A percentile compares a stretch with the other conserved stretches of the same genome.
These are phyloP conservation scores for Gossypium turneri DNA, from an alignment of 345 rosid genomes.

Conservation along the genomic window DNA sequence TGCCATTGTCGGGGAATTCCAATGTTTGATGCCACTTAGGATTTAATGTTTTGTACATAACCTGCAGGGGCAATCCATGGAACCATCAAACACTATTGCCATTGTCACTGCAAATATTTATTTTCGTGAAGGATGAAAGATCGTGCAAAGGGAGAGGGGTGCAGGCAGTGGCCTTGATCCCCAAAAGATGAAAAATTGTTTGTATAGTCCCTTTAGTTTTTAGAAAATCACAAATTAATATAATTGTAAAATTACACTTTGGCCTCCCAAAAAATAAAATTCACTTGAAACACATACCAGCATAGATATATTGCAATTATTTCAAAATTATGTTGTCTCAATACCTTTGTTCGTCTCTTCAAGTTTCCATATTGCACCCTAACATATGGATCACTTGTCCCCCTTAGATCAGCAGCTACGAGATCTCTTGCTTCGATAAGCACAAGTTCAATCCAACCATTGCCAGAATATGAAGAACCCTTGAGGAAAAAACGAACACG, in stretches of 20 bases:
- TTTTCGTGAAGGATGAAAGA: too few species aligned
- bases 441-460: conserved; percentile 86
- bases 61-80: conserved; percentile 38
- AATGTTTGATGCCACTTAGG: conserved; percentile 91
- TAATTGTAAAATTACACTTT: too few species aligned
- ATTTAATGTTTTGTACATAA: conserved; percentile 62
- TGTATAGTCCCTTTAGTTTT: too few species aligned
- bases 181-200: too few species aligned
- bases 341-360: conserved; percentile 85
- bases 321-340: not conserved
- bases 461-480: conserved; percentile 48
- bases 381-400: conserved; percentile 98
- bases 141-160: too few species aligned
- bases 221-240: too few species aligned
- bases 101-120: too few species aligned
- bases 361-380: conserved; percentile 80
- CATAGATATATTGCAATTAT: not conserved
- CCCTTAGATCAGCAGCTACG: conserved; percentile 88
- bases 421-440: conserved; percentile 87
- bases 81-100: not conserved
- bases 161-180: too few species aligned
- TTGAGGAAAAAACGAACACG: conserved; percentile 23
- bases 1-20: conserved; percentile 84
- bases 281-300: too few species aligned
- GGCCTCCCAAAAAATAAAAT: too few species aligned